A percentile compares a stretch with the other conserved stretches of the same genome.
Conservation (phyloP, 169 alveolate genomes). For the Cryptosporidium viatorum region DNA sequence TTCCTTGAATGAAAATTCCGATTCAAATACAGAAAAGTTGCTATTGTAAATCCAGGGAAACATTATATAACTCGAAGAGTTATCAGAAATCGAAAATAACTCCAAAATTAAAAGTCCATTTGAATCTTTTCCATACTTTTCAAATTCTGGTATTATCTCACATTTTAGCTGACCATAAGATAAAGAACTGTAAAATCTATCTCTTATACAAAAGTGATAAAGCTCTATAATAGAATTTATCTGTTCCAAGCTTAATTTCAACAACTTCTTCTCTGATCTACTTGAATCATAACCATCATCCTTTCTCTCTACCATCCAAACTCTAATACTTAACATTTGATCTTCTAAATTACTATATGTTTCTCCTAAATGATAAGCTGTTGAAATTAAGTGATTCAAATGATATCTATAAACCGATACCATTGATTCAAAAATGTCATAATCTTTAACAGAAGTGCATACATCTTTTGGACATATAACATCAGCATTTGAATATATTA, state of each 20-base stretch:
- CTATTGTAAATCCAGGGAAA: conserved; percentile 70
- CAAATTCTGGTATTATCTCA: conserved; percentile 21
- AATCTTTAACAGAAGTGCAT: conserved; percentile 1
- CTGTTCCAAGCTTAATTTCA: neutral
- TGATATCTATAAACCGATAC: conserved; percentile 42
- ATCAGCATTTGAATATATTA: neutral
- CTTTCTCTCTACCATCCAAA: conserved; percentile 7
- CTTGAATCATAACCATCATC: neutral
- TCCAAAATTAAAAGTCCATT: conserved; percentile 37
- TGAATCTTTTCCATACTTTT: conserved; percentile 14
- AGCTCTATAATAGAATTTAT: conserved; percentile 13
- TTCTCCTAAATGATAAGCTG: neutral
- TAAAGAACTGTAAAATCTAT: conserved; percentile 11
- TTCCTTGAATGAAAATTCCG: conserved; percentile 16
- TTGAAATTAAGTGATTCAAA: neutral
- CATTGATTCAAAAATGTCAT: conserved; percentile 47
- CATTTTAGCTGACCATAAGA: conserved; percentile 15
- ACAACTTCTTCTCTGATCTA: neutral
- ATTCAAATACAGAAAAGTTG: conserved; percentile 4
- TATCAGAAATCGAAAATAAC: neutral
- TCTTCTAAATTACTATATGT: neutral
- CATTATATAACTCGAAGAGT: neutral
- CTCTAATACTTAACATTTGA: conserved; percentile 10
- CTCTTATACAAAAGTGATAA: conserved; percentile 31
- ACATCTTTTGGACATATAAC: conserved; percentile 6